Percentiles rank a stretch among this genome's conserved stretches.
Evolutionary conservation across 2,329 filamentous ascomycete genomes (phyloP).

Genomic region (Alternaria dauci): DNA sequence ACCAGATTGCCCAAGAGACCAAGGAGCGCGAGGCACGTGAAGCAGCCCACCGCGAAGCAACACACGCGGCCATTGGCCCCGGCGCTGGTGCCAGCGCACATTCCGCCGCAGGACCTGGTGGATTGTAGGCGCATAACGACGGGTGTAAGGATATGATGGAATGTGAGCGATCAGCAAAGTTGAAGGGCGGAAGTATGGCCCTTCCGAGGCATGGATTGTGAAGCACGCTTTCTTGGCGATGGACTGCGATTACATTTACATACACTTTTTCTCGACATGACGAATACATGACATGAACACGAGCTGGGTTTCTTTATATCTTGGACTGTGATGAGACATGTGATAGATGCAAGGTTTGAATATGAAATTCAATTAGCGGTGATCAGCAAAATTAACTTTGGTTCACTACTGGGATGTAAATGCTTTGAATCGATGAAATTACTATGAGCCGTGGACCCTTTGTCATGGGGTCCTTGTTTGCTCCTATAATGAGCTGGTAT

Average conservation of each 20-base stretch:
- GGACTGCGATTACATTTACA: slow-evolving; percentile 11
- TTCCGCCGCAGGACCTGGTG: slow-evolving; percentile 26
- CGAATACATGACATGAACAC: slow-evolving; percentile 11
- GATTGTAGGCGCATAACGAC: slow-evolving; percentile 9
- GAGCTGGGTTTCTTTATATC: neutral
- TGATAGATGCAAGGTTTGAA: too few species aligned
- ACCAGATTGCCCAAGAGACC: slow-evolving; percentile 41
- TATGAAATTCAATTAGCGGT: neutral
- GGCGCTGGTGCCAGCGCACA: slow-evolving; percentile 28
- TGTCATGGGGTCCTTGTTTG: neutral
- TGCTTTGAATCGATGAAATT: neutral
- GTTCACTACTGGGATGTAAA: neutral
- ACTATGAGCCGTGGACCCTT: neutral
- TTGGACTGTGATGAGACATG: neutral
- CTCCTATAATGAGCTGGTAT: slow-evolving; percentile 11
- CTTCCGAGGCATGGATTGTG: slow-evolving; percentile 1
- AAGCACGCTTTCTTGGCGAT: slow-evolving; percentile 11
- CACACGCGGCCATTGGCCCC: slow-evolving; percentile 22
- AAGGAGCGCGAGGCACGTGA: slow-evolving; percentile 31
- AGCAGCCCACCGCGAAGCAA: slow-evolving; percentile 21
- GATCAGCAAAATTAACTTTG: neutral
- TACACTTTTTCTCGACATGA: slow-evolving; percentile 8
- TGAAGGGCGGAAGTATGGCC: neutral
- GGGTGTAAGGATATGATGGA: neutral
- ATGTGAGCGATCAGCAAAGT: neutral